Percentiles rank a stretch among this genome's conserved stretches.
These are phyloP conservation scores for Fomitopsis betulina DNA, from an alignment of 1,284 basidiomycete species.

Conservation along the genomic window DNA sequence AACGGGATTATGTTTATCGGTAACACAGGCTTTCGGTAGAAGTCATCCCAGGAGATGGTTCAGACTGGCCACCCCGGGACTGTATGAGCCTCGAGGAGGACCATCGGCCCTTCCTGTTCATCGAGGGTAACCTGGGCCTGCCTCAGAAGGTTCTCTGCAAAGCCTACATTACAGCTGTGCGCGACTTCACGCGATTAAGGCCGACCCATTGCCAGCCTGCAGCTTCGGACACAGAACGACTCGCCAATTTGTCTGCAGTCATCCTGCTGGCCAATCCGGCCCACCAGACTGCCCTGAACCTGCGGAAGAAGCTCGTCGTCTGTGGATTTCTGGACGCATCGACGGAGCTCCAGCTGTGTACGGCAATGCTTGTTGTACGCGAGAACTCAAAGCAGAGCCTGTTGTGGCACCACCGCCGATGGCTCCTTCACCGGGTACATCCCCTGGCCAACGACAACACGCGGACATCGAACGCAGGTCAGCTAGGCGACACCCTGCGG, in stretches of 20 bases:
- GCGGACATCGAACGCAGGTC: not conserved
- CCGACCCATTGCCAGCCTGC: not conserved
- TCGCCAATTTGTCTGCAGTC: constrained; percentile 36
- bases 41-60: constrained; percentile 43
- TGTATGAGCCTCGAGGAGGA: constrained; percentile 5
- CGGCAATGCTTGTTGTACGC: constrained; percentile 43
- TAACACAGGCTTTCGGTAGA: constrained; percentile 36
- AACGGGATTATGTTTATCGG: not conserved
- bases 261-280: constrained; percentile 63
- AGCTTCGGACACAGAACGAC: not conserved
- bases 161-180: constrained; percentile 43
- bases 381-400: constrained; percentile 59
- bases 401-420: constrained; percentile 64
- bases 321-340: constrained; percentile 29
- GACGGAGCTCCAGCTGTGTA: constrained; percentile 44
- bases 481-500: constrained; percentile 9
- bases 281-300: constrained; percentile 60
- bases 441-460: not conserved
- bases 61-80: constrained; percentile 32
- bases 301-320: constrained; percentile 46
- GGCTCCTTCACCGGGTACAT: constrained; percentile 40
- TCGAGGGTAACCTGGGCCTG: constrained; percentile 59
- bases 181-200: constrained; percentile 25
- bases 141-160: constrained; percentile 51
- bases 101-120: constrained; percentile 45